Conservation (phyloP, 495 filamentous ascomycete genomes). For the Immersiella caudata region DNA sequence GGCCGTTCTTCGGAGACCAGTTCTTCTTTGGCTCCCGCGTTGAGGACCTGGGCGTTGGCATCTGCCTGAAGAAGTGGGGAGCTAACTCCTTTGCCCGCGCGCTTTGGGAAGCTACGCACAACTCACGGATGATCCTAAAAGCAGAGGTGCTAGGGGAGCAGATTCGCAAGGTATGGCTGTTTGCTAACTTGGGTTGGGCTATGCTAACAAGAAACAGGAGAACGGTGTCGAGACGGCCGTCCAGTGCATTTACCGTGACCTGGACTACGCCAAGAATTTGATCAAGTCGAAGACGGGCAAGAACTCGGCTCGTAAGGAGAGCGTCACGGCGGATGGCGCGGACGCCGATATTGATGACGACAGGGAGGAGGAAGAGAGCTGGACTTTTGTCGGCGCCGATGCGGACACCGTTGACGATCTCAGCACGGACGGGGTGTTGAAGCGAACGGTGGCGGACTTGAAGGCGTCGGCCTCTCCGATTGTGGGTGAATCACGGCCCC, state of each 20-base stretch:
- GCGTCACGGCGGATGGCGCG: constrained; percentile 20
- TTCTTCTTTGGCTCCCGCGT: constrained; percentile 91
- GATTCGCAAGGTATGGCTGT: constrained; percentile 70
- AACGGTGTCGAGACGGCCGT: constrained; percentile 87
- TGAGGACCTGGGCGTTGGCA: constrained; percentile 90
- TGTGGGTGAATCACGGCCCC: not conserved
- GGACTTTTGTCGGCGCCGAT: constrained; percentile 52
- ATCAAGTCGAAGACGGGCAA: constrained; percentile 63
- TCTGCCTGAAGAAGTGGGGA: constrained; percentile 87
- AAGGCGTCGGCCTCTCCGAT: not conserved
- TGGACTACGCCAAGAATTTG: constrained; percentile 91
- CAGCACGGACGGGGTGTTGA: constrained; percentile 23
- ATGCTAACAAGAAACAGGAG: constrained; percentile 59
- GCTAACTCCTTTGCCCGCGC: constrained; percentile 78
- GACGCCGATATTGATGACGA: constrained; percentile 31
- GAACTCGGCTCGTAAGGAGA: constrained; percentile 53
- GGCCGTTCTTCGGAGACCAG: constrained; percentile 97
- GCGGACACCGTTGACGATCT: constrained; percentile 31
- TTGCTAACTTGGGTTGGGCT: too few relatives aligned
- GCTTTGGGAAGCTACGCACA: constrained; percentile 89
- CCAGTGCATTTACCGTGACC: constrained; percentile 89
- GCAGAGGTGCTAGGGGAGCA: constrained; percentile 78
- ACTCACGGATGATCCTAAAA: constrained; percentile 84
- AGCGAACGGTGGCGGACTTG: constrained; percentile 18
- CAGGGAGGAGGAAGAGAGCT: constrained; percentile 51